Evolutionary conservation across 1,139 yeast species (phyloP), one percentile per base, ranked within the genome.

Genomic region (Pichia sp.): DNA sequence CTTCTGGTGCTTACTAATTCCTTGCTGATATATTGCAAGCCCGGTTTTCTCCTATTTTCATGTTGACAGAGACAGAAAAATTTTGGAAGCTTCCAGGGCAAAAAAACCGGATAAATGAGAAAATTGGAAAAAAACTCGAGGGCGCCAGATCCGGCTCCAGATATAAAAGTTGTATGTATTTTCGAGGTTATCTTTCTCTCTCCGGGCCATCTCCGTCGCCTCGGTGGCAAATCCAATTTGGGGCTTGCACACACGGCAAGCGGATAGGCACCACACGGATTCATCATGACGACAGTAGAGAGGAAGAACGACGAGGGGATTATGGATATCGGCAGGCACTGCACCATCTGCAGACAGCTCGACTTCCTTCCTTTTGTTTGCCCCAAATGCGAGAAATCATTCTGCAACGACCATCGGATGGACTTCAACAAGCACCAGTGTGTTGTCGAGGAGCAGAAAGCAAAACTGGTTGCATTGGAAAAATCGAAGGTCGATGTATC

Each of bases 291-390:
- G 2, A 54, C 55, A 21, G 47, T 54, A 10, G 50, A 54, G 13
- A 45, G 46, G 12, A 39, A 50, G 39, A 49, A 52, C 46, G 65
- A 62, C 31, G 62, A 62, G 13, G 59, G 66, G 2, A 57, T 85
- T 65, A 74, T 85, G 70, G 84, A 85, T 60, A 81, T 85, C 7
- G 93, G 93, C 3, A 72, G 79, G 56, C 85, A 84, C 62, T 86
- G 95, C 63, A 65, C 71, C 30, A 74, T 74, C 49, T 86, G 95
- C 65, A 73, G 79, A 48, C 80, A 77, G 60, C 66, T 84, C 5
- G 95, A 86, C 62, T 85, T 85, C 61, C 69, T 86, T 34, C 91
- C 95, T 1, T 85, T 81, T 66, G 72, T 70, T 40, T 86, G 95
- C 66, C 76, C 75, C 40, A 68, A 66, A 48, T 85, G 93, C 63